These are phyloP conservation scores for Colletotrichum sublineola DNA, from an alignment of 2,329 filamentous ascomycete genomes.

Conservation along the genomic window DNA sequence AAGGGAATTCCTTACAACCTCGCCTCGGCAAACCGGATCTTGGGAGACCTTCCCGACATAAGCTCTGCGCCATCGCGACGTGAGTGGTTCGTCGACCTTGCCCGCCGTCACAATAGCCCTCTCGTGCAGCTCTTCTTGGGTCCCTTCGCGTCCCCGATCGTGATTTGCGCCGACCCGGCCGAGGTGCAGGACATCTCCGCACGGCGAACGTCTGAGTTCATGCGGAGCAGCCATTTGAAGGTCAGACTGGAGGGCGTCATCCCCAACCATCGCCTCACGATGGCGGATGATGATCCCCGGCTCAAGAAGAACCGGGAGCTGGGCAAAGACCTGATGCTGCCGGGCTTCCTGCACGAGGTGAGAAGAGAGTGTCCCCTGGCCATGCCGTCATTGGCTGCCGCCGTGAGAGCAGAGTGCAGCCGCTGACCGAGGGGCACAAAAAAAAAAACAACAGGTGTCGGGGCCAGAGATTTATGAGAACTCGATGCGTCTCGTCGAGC, in stretches of 20 bases:
- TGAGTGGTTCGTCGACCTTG: constrained; percentile 47
- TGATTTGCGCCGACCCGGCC: constrained; percentile 51
- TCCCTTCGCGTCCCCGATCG: constrained; percentile 48
- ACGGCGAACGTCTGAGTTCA: constrained; percentile 51
- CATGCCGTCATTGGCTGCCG: not conserved
- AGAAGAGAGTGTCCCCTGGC: not conserved
- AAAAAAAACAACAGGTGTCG: constrained; percentile 46
- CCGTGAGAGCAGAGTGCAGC: not conserved
- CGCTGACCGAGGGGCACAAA: not conserved
- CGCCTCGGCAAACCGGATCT: constrained; percentile 39
- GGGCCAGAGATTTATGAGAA: constrained; percentile 53
- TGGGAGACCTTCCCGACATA: constrained; percentile 45
- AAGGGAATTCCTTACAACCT: constrained; percentile 49
- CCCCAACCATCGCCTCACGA: constrained; percentile 51
- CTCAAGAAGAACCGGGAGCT: constrained; percentile 52
- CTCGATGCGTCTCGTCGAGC: constrained; percentile 48
- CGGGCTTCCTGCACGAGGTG: constrained; percentile 50
- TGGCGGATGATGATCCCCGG: constrained; percentile 49
- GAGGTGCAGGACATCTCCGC: constrained; percentile 51
- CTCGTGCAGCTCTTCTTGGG: constrained; percentile 52
- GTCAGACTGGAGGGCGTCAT: constrained; percentile 41
- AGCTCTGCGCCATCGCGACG: constrained; percentile 39
- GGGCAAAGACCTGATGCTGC: constrained; percentile 55
- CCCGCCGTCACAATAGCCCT: constrained; percentile 45
- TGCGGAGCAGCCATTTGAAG: constrained; percentile 45